phyloP scores from a whole-genome alignment of 2,329 filamentous ascomycete species.

The Aaosphaeria pasadenensis region DNA sequence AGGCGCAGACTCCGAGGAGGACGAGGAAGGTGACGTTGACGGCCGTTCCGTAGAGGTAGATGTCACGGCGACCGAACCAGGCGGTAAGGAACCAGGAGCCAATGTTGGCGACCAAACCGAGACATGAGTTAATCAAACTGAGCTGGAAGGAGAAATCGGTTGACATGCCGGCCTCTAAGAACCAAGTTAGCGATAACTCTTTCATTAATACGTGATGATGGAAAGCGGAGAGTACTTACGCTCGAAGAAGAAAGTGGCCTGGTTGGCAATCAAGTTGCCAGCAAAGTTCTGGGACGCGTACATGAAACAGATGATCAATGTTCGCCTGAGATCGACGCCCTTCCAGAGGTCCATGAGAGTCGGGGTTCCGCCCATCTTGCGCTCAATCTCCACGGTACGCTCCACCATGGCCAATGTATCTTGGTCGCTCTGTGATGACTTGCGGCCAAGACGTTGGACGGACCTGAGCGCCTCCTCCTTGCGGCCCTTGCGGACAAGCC shows the following conservation, averaged over 20 bases:
- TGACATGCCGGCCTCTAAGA: slow-evolving; percentile 59
- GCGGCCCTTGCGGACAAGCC: slow-evolving; percentile 45
- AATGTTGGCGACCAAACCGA: slow-evolving; percentile 62
- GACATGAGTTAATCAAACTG: slow-evolving; percentile 62
- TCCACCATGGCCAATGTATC: slow-evolving; percentile 59
- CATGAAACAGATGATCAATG: slow-evolving; percentile 55
- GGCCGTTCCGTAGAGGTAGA: slow-evolving; percentile 60
- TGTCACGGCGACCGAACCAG: slow-evolving; percentile 61
- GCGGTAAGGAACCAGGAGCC: slow-evolving; percentile 65
- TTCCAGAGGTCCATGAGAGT: slow-evolving; percentile 53
- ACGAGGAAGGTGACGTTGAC: slow-evolving; percentile 56
- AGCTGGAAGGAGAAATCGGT: slow-evolving; percentile 57
- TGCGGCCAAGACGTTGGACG: slow-evolving; percentile 51
- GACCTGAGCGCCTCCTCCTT: slow-evolving; percentile 44
- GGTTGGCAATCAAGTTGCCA: slow-evolving; percentile 62
- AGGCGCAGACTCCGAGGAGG: slow-evolving; percentile 58
- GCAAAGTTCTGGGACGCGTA: slow-evolving; percentile 61
- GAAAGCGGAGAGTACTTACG: slow-evolving; percentile 36
- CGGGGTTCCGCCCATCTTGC: slow-evolving; percentile 44
- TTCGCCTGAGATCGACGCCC: slow-evolving; percentile 54
- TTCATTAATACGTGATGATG: slow-evolving; percentile 16
- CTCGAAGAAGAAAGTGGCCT: slow-evolving; percentile 61
- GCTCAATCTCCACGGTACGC: slow-evolving; percentile 55
- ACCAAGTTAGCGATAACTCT: slow-evolving; percentile 7
- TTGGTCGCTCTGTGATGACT: slow-evolving; percentile 20